phyloP scores from a whole-genome alignment of 2,329 filamentous ascomycete species.

The Sclerotinia nivalis region DNA sequence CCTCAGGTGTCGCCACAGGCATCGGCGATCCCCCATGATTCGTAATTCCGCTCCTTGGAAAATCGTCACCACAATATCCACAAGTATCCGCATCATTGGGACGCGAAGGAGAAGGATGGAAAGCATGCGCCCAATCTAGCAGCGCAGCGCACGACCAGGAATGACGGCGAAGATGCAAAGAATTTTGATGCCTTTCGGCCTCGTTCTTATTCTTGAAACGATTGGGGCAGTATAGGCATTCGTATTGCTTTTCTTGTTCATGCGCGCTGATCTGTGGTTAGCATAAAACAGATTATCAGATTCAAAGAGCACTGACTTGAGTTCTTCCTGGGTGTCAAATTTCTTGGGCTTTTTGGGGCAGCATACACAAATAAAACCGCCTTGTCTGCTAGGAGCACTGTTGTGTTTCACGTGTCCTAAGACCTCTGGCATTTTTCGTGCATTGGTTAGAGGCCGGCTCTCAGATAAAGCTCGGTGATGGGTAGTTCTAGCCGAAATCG shows the following conservation, averaged over 20 bases:
- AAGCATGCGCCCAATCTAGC: slow-evolving; percentile 74
- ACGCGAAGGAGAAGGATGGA: slow-evolving; percentile 73
- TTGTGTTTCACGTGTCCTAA: slow-evolving; percentile 45
- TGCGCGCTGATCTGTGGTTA: slow-evolving; percentile 62
- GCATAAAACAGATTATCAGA: slow-evolving; percentile 27
- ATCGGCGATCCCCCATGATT: slow-evolving; percentile 46
- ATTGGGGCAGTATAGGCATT: slow-evolving; percentile 88
- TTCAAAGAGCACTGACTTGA: slow-evolving; percentile 63
- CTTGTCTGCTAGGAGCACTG: slow-evolving; percentile 54
- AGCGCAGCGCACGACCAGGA: slow-evolving; percentile 97
- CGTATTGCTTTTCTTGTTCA: slow-evolving; percentile 94
- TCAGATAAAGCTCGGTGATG: slow-evolving; percentile 45
- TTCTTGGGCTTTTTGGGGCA: slow-evolving; percentile 97
- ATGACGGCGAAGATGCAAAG: slow-evolving; percentile 85
- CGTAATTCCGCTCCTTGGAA: slow-evolving; percentile 48
- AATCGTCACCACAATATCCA: slow-evolving; percentile 95
- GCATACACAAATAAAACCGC: slow-evolving; percentile 80
- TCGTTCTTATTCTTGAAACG: slow-evolving; percentile 99
- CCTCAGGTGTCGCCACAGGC: slow-evolving; percentile 66
- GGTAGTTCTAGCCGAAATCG: slow-evolving; percentile 39
- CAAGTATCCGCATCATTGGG: slow-evolving; percentile 76
- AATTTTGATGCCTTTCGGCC: slow-evolving; percentile 94
- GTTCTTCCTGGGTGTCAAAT: slow-evolving; percentile 80
- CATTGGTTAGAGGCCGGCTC: slow-evolving; percentile 42
- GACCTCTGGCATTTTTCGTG: slow-evolving; percentile 51